Evolutionary conservation across 306 rosid genomes (phyloP).

Genomic region (Prosopis cineraria): DNA sequence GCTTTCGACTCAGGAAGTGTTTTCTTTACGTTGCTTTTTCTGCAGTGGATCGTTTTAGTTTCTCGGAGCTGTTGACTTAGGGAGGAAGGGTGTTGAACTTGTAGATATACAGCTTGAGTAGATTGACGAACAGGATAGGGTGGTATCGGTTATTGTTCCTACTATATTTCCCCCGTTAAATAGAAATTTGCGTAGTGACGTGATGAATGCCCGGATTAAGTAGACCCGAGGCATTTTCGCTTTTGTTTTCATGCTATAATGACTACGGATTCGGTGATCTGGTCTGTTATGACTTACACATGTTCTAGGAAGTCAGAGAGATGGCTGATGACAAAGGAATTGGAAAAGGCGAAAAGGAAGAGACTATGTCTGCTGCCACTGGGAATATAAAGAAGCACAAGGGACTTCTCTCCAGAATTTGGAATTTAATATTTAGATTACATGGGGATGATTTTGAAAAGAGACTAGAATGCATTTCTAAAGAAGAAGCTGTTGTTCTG

Average conservation of each 20-base stretch:
- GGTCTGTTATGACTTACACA: background rate
- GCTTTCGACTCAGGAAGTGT: background rate
- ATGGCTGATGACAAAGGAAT: conserved; percentile 78
- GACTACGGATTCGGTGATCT: conserved; percentile 12
- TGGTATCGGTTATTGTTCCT: background rate
- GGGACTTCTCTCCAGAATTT: conserved; percentile 70
- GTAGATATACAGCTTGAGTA: background rate
- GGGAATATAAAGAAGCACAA: conserved; percentile 49
- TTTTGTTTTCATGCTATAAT: background rate
- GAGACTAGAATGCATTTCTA: conserved; percentile 79
- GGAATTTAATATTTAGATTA: conserved; percentile 71
- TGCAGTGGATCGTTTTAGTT: background rate
- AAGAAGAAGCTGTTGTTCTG: conserved; percentile 78
- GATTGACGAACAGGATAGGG: background rate
- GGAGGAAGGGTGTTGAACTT: background rate
- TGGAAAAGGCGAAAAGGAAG: conserved; percentile 64
- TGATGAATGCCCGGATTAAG: background rate
- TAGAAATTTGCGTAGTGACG: background rate
- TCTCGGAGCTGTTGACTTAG: background rate
- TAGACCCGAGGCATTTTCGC: background rate
- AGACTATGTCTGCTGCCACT: conserved; percentile 35
- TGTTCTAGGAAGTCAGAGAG: conserved; percentile 26
- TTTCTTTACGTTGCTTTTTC: background rate
- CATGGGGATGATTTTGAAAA: conserved; percentile 90
- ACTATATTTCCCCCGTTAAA: background rate